These are phyloP conservation scores for Deakozyma indianensis DNA, from an alignment of 805 yeast species.

Conservation along the genomic window DNA sequence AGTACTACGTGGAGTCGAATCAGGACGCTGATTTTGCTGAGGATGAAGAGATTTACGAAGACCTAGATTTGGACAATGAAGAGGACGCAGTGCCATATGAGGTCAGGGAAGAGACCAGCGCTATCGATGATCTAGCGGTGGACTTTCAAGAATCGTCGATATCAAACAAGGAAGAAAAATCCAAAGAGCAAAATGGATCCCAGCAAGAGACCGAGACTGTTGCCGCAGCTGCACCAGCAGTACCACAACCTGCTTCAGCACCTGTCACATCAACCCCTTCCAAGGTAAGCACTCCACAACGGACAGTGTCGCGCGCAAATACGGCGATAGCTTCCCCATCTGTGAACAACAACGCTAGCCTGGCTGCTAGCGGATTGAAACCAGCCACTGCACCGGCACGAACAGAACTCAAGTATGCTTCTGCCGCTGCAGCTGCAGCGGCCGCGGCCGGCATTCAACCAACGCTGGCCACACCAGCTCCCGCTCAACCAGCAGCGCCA, in stretches of 20 bases:
- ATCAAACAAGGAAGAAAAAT: conserved; percentile 14
- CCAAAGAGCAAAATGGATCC: conserved; percentile 9
- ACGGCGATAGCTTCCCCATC: conserved; percentile 3
- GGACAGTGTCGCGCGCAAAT: not conserved
- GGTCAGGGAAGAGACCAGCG: conserved; percentile 17
- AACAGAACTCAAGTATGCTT: conserved; percentile 40
- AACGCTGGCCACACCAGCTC: conserved; percentile 2
- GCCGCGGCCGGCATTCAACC: conserved; percentile 6
- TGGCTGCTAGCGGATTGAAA: conserved; percentile 19
- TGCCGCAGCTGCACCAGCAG: not conserved
- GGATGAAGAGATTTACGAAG: conserved; percentile 86
- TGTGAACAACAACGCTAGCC: not conserved
- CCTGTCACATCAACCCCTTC: not conserved
- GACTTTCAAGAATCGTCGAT: conserved; percentile 20
- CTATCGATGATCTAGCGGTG: conserved; percentile 23
- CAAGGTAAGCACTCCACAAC: conserved; percentile 2
- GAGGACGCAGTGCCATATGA: conserved; percentile 28
- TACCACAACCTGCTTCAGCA: not conserved
- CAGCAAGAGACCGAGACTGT: conserved; percentile 12
- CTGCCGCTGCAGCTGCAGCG: conserved; percentile 31
- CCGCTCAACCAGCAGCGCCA: not conserved
- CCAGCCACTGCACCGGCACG: conserved; percentile 42
- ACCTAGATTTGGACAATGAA: conserved; percentile 50
- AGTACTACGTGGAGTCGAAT: conserved; percentile 84
- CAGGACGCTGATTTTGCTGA: conserved; percentile 88